Evolutionary conservation across 2,329 filamentous ascomycete genomes (phyloP).

Genomic region (Aspergillus sojae): DNA sequence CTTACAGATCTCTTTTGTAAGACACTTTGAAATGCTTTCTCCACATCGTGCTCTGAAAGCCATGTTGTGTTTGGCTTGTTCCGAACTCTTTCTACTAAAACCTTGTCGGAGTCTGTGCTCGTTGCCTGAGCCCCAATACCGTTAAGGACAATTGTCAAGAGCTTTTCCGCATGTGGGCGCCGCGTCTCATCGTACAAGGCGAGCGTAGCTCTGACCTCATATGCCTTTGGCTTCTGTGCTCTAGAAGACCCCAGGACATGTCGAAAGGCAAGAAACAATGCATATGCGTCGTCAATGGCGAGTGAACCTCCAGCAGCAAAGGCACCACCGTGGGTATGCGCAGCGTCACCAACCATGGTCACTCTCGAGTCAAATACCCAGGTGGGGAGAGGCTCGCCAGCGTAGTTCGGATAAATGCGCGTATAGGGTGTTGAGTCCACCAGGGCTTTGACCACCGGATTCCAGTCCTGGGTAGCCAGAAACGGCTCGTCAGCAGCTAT

Average conservation of each 20-base stretch:
- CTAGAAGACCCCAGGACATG: constrained; percentile 35
- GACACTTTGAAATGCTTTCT: constrained; percentile 35
- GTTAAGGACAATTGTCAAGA: constrained; percentile 38
- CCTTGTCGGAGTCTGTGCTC: constrained; percentile 40
- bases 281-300: constrained; percentile 41
- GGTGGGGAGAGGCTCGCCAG: constrained; percentile 42
- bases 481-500: neutral
- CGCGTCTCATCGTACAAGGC: constrained; percentile 48
- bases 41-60: constrained; percentile 54
- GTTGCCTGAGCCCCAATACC: constrained; percentile 10
- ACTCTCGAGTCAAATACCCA: constrained; percentile 44
- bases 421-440: constrained; percentile 46
- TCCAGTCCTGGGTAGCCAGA: constrained; percentile 43
- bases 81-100: constrained; percentile 39
- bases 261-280: constrained; percentile 43
- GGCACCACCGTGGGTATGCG: constrained; percentile 34
- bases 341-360: constrained; percentile 33
- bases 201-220: constrained; percentile 33
- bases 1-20: neutral
- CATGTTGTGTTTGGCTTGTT: constrained; percentile 44
- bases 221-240: constrained; percentile 4
- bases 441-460: constrained; percentile 44
- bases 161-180: constrained; percentile 44
- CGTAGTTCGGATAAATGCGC: constrained; percentile 48
- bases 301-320: constrained; percentile 36